Evolutionary conservation across 495 filamentous ascomycete genomes (phyloP).

Genomic region (Penicillium ochrochloron): DNA sequence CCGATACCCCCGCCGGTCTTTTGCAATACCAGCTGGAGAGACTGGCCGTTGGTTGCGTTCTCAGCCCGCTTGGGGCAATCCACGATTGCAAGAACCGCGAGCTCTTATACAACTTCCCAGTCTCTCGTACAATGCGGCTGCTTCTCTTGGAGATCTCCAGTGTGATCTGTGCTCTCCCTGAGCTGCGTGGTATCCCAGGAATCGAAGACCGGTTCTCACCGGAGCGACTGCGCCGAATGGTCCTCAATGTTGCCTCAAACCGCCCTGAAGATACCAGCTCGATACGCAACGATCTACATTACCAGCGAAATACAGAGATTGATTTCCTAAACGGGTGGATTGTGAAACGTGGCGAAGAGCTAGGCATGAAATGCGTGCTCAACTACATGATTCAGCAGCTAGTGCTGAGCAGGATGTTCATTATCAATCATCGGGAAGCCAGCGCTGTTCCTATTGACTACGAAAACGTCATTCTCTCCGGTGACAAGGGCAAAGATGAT

Average conservation of each 20-base stretch:
- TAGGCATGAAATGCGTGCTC: slow-evolving; percentile 65
- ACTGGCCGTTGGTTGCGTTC: slow-evolving; percentile 75
- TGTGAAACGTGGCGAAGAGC: slow-evolving; percentile 67
- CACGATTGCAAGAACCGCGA: slow-evolving; percentile 74
- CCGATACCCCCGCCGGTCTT: slow-evolving; percentile 47
- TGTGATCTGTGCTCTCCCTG: slow-evolving; percentile 67
- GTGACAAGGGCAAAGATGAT: slow-evolving; percentile 14
- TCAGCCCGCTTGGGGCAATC: slow-evolving; percentile 81
- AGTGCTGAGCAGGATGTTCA: slow-evolving; percentile 45
- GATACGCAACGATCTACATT: slow-evolving; percentile 79
- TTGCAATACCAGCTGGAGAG: slow-evolving; percentile 73
- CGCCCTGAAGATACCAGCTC: slow-evolving; percentile 72
- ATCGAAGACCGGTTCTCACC: slow-evolving; percentile 58
- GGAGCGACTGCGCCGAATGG: slow-evolving; percentile 59
- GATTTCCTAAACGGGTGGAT: slow-evolving; percentile 87
- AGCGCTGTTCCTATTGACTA: slow-evolving; percentile 43
- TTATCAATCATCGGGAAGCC: slow-evolving; percentile 29
- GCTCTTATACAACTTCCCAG: slow-evolving; percentile 63
- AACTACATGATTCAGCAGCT: slow-evolving; percentile 71
- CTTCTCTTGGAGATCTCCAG: slow-evolving; percentile 68
- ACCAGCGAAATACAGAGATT: slow-evolving; percentile 71
- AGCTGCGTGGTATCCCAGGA: slow-evolving; percentile 66
- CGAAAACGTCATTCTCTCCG: slow-evolving; percentile 20
- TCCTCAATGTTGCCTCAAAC: slow-evolving; percentile 59
- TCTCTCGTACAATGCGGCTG: slow-evolving; percentile 61